Evolutionary conservation across 176 grass and related monocot genomes (phyloP).

Genomic region (Olyra latifolia): DNA sequence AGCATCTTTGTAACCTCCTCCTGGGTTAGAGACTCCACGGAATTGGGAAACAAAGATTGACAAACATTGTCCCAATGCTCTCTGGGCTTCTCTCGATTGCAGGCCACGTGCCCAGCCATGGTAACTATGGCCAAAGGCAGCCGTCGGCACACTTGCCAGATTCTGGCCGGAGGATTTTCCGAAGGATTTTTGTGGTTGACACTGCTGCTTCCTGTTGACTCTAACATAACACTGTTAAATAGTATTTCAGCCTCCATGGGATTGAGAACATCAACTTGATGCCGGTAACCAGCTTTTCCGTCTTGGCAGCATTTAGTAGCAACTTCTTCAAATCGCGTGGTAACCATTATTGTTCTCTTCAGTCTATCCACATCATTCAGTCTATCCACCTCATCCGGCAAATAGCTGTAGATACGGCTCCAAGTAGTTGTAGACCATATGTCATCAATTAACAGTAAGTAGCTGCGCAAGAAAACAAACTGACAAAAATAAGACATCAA

Average conservation of each 20-base stretch:
- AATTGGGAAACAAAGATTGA: background rate
- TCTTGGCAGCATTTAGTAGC: background rate
- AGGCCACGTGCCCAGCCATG: background rate
- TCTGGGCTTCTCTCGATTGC: background rate
- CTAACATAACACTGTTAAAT: too few species aligned
- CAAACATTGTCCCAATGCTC: background rate
- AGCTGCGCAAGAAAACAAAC: background rate
- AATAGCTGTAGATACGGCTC: background rate
- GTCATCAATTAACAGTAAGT: constrained; percentile 25
- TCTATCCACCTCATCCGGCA: too few species aligned
- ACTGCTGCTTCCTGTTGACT: too few species aligned
- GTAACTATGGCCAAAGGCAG: constrained; percentile 4
- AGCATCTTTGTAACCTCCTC: background rate
- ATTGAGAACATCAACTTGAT: background rate
- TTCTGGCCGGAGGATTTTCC: background rate
- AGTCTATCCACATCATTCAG: too few species aligned
- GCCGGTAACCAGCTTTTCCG: background rate
- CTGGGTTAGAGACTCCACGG: background rate
- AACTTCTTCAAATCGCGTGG: background rate
- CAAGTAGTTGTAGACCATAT: constrained; percentile 4
- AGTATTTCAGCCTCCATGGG: too few species aligned
- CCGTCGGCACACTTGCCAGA: background rate
- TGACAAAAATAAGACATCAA: too few species aligned
- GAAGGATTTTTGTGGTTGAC: too few species aligned
- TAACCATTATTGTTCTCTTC: constrained; percentile 4